Evolutionary conservation across 129 eudicot species (phyloP).

Genomic region (Scalesia atractyloides): DNA sequence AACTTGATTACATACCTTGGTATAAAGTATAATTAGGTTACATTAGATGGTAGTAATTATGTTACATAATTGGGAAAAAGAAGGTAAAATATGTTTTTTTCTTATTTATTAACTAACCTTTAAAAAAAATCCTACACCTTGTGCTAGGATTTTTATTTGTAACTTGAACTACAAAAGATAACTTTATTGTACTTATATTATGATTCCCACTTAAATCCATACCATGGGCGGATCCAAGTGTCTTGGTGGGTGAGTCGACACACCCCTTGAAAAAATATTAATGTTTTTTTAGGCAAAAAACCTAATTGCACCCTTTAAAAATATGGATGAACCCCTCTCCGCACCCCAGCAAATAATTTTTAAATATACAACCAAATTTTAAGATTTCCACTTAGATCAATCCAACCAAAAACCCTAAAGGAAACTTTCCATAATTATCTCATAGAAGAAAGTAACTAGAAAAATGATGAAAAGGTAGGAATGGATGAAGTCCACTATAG

Average conservation of each 20-base stretch:
- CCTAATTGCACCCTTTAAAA: too few relatives aligned
- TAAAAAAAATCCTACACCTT: not conserved
- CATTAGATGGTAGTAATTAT: not conserved
- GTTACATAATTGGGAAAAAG: not conserved
- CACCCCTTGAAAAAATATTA: too few relatives aligned
- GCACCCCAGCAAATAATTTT: too few relatives aligned
- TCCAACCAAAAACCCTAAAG: not conserved
- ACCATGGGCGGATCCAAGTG: too few relatives aligned
- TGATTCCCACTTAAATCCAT: not conserved
- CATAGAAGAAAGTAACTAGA: slow-evolving; percentile 11
- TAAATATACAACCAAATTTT: too few relatives aligned
- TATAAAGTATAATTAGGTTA: not conserved
- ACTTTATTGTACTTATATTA: not conserved
- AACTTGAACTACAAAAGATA: not conserved
- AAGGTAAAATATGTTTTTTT: not conserved
- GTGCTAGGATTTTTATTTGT: not conserved
- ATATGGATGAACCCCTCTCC: too few relatives aligned
- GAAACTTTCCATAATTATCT: not conserved
- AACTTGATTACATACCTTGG: not conserved
- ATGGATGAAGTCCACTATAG: slow-evolving; percentile 25
- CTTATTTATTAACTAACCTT: not conserved
- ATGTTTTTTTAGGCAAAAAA: too few relatives aligned
- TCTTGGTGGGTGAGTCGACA: too few relatives aligned
- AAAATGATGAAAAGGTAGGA: not conserved
- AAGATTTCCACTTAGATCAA: not conserved